A percentile compares a stretch with the other conserved stretches of the same genome.
Conservation (phyloP, 2,329 filamentous ascomycete genomes). For the Cyanodermella asteris region DNA sequence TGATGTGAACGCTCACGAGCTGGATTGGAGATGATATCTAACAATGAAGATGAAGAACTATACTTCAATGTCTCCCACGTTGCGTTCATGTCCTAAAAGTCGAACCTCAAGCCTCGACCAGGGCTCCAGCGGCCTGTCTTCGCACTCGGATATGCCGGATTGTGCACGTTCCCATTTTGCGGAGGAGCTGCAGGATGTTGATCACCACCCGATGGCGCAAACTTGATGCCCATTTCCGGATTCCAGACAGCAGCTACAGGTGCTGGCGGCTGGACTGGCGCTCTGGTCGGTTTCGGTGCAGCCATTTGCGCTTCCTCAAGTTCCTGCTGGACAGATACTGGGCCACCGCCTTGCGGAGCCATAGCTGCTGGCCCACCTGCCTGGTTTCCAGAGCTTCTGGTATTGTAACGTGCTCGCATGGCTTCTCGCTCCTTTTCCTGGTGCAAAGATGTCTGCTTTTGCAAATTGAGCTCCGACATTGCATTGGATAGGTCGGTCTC, state of each 20-base stretch:
- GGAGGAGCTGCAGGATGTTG: conserved; percentile 9
- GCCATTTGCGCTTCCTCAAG: conserved; percentile 16
- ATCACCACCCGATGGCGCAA: conserved; percentile 28
- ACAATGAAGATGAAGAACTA: conserved; percentile 12
- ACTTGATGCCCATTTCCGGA: conserved; percentile 61
- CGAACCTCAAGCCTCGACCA: too few species aligned
- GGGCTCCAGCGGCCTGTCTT: conserved; percentile 4
- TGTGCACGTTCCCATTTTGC: conserved; percentile 9
- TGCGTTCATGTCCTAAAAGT: too few species aligned
- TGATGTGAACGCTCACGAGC: neutral
- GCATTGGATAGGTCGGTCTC: conserved; percentile 43
- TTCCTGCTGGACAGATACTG: too few species aligned
- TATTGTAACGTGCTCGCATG: conserved; percentile 5
- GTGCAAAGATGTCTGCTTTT: conserved; percentile 20
- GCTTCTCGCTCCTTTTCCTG: conserved; percentile 16
- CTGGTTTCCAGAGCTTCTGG: too few species aligned
- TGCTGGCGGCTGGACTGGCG: conserved; percentile 27
- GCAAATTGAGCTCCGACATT: conserved; percentile 35
- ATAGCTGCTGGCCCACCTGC: too few species aligned
- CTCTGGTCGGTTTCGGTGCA: conserved; percentile 24
- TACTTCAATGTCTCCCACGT: conserved; percentile 23
- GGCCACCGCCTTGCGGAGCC: too few species aligned
- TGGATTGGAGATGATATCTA: too few species aligned
- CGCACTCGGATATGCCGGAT: conserved; percentile 8
- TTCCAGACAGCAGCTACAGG: conserved; percentile 42